Conservation (phyloP, 2,329 filamentous ascomycete genomes). For the Phaeosphaeriaceae sp. region DNA sequence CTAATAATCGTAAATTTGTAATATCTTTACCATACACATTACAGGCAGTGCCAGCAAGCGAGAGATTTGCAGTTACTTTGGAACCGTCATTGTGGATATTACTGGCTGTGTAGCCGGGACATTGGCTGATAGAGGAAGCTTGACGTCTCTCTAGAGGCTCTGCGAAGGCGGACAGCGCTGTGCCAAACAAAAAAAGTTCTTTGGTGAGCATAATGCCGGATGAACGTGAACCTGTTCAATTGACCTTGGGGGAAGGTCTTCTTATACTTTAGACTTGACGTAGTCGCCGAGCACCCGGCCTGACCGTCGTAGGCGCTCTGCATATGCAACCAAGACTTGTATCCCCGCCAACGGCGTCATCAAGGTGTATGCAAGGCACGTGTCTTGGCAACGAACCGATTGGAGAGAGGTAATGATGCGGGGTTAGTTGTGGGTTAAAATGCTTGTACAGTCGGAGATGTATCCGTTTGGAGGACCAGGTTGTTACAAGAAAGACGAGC, state of each 20-base stretch:
- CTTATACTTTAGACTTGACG: constrained; percentile 13
- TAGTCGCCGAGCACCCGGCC: neutral
- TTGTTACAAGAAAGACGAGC: constrained; percentile 1
- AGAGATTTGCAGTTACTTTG: constrained; percentile 71
- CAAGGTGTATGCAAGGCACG: constrained; percentile 5
- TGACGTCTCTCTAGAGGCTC: constrained; percentile 25
- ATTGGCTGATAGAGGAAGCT: constrained; percentile 45
- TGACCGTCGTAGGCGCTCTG: constrained; percentile 6
- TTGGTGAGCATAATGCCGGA: constrained; percentile 31
- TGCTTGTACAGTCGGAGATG: constrained; percentile 14
- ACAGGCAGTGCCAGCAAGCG: constrained; percentile 69
- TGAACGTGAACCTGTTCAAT: neutral
- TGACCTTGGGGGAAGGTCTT: constrained; percentile 2
- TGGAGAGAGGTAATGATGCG: constrained; percentile 14
- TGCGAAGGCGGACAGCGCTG: constrained; percentile 26
- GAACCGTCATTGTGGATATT: constrained; percentile 60
- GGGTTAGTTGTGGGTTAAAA: constrained; percentile 9
- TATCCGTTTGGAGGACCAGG: constrained; percentile 12
- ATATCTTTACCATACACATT: constrained; percentile 66
- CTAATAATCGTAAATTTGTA: constrained; percentile 60
- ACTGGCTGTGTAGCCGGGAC: constrained; percentile 71
- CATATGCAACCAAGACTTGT: constrained; percentile 21
- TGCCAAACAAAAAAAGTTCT: constrained; percentile 28
- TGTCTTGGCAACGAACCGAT: constrained; percentile 22
- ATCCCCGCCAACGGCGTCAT: constrained; percentile 29